Evolutionary conservation across 495 filamentous ascomycete genomes (phyloP), one percentile per base, ranked within the genome.

Genomic region (Tricharina praecox): DNA sequence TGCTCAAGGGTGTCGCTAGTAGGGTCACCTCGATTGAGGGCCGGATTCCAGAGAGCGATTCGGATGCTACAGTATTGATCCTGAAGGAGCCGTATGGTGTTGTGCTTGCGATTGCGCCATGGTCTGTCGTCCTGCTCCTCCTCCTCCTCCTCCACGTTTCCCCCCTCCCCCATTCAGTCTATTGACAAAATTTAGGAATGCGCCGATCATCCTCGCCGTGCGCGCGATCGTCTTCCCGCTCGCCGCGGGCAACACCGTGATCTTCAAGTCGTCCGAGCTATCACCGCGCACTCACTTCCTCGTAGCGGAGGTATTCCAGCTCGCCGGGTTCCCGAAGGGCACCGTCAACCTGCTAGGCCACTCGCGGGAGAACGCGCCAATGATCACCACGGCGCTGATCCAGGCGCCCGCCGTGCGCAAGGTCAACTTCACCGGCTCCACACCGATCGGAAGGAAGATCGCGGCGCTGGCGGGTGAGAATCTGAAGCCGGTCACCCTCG

Each of bases 1-100:
- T 81, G 40, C 55, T 82, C 48, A 69, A 72, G 52, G 82, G 90
- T 60, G 72, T 85, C 4, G 82, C 82, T 2, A 79, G 77, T 1
- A 65, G 81, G 34, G 70, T 85, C 19, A 60, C 64, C 4, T 63
- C 65, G 3, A 64, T 90, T 8, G 65, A 72, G 23, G 81, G 84
- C 2, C 62, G 61, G 9, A 69, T 85, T 23, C 81, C 82, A 0
- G 65, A 67, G 8, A 65, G 71, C 5, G 54, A 60, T 33, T 23
- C 43, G 15, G 20, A 21, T 35, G 9, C 35, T n/a, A 68, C 69
- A n/a, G 79, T 80, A 0, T 68, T 93, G 55, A 65, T 93, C n/a
- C 64, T 76, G 40, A 81, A 78, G 55, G 80, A 92, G 61, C 85
- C 85, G 3, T 85, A 76, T 53, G 85, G 85, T 16, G 84, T 90